Conservation (phyloP, 2,329 filamentous ascomycete species). For the Penicillium palitans region DNA sequence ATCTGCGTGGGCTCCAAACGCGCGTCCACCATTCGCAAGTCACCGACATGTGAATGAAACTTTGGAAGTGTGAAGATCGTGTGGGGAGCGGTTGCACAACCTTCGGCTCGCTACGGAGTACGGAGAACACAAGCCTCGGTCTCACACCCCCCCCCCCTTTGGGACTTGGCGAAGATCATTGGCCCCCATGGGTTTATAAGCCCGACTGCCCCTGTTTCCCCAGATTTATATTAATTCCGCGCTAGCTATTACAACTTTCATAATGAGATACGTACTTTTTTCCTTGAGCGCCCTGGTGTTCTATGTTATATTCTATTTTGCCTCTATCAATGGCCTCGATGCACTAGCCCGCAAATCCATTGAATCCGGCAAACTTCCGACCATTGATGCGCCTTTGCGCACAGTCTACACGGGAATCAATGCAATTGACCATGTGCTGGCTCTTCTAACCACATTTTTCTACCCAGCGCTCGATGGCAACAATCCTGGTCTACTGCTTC, state of each 20-base stretch:
- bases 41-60: background rate
- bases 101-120: background rate
- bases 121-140: background rate
- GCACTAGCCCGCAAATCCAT: conserved; percentile 22
- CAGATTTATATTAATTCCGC: too few species aligned
- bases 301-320: conserved; percentile 39
- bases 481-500: conserved; percentile 37
- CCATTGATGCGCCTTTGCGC: conserved; percentile 30
- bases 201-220: too few species aligned
- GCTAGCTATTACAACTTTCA: background rate
- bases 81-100: background rate
- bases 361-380: conserved; percentile 29
- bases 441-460: conserved; percentile 41
- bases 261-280: conserved; percentile 31
- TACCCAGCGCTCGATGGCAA: conserved; percentile 43
- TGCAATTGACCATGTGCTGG: conserved; percentile 34
- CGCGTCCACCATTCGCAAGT: background rate
- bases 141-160: background rate
- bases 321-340: conserved; percentile 34
- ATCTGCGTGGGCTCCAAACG: too few species aligned
- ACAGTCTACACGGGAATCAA: conserved; percentile 38
- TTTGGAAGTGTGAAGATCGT: background rate
- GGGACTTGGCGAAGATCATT: background rate
- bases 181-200: background rate
- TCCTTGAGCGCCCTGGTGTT: conserved; percentile 33